phyloP scores from a whole-genome alignment of 1,139 yeast species.

The Yamadazyma diospyri region DNA sequence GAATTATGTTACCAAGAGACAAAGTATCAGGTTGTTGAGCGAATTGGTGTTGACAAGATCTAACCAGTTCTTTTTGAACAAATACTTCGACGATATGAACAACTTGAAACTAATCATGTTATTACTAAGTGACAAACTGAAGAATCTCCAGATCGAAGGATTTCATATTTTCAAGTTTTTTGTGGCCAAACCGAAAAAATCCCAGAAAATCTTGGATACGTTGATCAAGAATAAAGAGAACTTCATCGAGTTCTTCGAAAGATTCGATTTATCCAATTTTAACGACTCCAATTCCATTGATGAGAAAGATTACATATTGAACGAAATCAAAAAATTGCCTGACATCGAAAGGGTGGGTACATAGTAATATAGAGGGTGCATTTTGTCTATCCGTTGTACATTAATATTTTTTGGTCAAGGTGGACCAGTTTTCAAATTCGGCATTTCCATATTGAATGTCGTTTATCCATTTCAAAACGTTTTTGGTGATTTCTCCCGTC shows the following conservation, averaged over 20 bases:
- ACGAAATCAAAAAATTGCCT: slow-evolving; percentile 71
- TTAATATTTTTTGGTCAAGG: slow-evolving; percentile 33
- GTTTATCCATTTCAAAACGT: slow-evolving; percentile 78
- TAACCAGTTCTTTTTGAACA: slow-evolving; percentile 69
- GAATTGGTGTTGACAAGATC: slow-evolving; percentile 72
- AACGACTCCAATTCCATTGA: slow-evolving; percentile 70
- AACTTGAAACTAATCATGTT: slow-evolving; percentile 86
- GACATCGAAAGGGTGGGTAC: slow-evolving; percentile 25
- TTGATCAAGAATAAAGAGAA: slow-evolving; percentile 78
- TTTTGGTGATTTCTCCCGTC: slow-evolving; percentile 77
- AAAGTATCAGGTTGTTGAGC: slow-evolving; percentile 74
- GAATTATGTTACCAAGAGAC: slow-evolving; percentile 90
- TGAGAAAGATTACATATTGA: slow-evolving; percentile 77
- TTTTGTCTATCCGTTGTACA: background rate
- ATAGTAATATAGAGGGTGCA: background rate
- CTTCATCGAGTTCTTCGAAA: slow-evolving; percentile 63
- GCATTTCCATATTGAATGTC: slow-evolving; percentile 86
- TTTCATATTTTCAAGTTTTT: slow-evolving; percentile 91
- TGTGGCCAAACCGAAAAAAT: slow-evolving; percentile 90
- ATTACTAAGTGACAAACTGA: slow-evolving; percentile 80
- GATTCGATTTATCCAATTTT: slow-evolving; percentile 59
- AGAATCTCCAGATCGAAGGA: slow-evolving; percentile 84
- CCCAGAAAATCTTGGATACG: slow-evolving; percentile 76
- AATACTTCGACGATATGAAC: slow-evolving; percentile 75
- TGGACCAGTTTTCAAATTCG: slow-evolving; percentile 60